Percentiles rank a stretch among this genome's conserved stretches.
phyloP scores from a whole-genome alignment of 148 eudicot species.

The Nepenthes mirabilis region DNA sequence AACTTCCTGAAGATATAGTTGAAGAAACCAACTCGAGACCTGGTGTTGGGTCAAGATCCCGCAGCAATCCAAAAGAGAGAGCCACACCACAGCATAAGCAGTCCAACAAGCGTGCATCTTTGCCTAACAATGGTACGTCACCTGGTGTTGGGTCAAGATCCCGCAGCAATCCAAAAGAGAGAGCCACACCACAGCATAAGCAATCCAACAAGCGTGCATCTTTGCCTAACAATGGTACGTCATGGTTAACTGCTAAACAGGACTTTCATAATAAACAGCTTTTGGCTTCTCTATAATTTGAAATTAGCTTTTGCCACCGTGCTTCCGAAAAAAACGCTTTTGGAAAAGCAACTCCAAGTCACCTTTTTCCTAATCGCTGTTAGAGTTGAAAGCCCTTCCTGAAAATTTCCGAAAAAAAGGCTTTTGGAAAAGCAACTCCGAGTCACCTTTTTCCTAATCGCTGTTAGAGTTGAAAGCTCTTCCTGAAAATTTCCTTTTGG shows the following conservation, averaged over 20 bases:
- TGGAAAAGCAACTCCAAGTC: too few species aligned
- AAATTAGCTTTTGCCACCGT: too few species aligned
- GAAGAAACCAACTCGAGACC: slow-evolving; percentile 52
- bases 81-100: slow-evolving; percentile 29
- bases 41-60: slow-evolving; percentile 44
- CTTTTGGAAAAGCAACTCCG: too few species aligned
- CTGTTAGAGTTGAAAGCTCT: too few species aligned
- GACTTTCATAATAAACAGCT: not conserved
- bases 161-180: slow-evolving; percentile 88
- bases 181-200: slow-evolving; percentile 33
- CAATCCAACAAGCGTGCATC: slow-evolving; percentile 64
- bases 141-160: slow-evolving; percentile 47
- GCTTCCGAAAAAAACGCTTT: too few species aligned
- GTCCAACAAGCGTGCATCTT: slow-evolving; percentile 62
- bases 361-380: too few species aligned
- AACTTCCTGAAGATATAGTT: slow-evolving; percentile 33
- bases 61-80: slow-evolving; percentile 90
- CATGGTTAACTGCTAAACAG: too few species aligned
- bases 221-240: slow-evolving; percentile 30
- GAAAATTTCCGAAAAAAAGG: too few species aligned
- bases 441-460: too few species aligned
- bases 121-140: slow-evolving; percentile 54
- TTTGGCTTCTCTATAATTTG: slow-evolving; percentile 5
- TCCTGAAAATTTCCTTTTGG: too few species aligned
- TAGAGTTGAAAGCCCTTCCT: too few species aligned